Conservation (phyloP, 352 stramenopile genomes). For the Globisporangium okanoganense region DNA sequence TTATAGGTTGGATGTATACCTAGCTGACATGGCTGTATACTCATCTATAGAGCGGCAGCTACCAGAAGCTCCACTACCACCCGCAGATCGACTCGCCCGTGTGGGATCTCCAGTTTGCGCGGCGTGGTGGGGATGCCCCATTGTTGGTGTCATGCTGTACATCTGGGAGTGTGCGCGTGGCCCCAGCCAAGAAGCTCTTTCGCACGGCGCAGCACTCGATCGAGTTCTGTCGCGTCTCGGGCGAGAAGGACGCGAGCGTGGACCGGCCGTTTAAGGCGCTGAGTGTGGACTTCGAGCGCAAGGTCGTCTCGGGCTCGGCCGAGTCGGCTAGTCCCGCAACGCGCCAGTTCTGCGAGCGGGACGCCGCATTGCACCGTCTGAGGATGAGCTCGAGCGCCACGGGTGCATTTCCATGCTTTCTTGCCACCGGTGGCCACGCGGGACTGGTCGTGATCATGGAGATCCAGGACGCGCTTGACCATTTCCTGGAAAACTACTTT, state of each 20-base stretch:
- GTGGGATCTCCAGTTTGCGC: constrained; percentile 70
- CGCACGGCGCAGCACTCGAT: constrained; percentile 58
- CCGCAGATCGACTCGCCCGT: constrained; percentile 82
- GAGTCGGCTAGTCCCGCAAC: constrained; percentile 38
- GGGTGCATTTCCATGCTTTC: constrained; percentile 51
- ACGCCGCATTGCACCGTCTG: constrained; percentile 73
- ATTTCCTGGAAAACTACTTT: constrained; percentile 49
- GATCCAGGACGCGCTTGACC: constrained; percentile 56
- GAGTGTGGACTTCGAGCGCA: constrained; percentile 42
- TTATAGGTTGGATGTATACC: no score
- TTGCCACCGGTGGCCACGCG: constrained; percentile 61
- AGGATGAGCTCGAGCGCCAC: constrained; percentile 40
- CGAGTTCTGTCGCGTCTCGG: constrained; percentile 62
- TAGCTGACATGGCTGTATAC: no score
- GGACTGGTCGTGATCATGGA: constrained; percentile 73
- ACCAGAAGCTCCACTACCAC: constrained; percentile 79
- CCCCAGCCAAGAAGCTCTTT: constrained; percentile 64
- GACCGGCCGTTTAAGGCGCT: constrained; percentile 58
- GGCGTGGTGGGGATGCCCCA: constrained; percentile 32
- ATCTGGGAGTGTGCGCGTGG: constrained; percentile 59
- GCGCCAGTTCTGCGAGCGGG: constrained; percentile 69
- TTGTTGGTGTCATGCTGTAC: constrained; percentile 66
- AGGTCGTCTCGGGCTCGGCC: constrained; percentile 35
- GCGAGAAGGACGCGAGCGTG: constrained; percentile 46
- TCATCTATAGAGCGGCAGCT: constrained; percentile 40